These are phyloP conservation scores for Rachicladosporium sp. DNA, from an alignment of 2,329 filamentous ascomycete genomes.

Conservation along the genomic window DNA sequence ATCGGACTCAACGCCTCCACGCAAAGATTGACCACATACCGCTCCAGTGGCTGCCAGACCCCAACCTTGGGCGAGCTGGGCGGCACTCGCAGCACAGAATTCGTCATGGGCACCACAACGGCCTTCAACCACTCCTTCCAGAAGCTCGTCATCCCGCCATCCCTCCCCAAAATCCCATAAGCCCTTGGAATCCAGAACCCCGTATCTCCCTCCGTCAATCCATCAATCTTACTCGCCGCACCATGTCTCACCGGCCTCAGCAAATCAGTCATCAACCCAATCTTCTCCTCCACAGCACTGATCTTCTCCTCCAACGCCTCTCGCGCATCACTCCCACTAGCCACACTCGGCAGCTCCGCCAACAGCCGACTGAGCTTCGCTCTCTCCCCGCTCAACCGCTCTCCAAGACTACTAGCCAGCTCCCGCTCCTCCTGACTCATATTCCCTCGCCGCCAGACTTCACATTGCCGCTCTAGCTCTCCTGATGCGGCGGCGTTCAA, in stretches of 20 bases:
- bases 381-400: conserved; percentile 73
- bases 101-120: conserved; percentile 88
- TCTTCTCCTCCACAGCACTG: conserved; percentile 92
- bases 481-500: conserved; percentile 71
- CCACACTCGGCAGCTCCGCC: conserved; percentile 65
- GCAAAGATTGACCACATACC: conserved; percentile 93
- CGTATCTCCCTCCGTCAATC: conserved; percentile 85
- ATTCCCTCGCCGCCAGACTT: conserved; percentile 44
- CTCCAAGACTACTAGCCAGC: conserved; percentile 78
- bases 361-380: conserved; percentile 82
- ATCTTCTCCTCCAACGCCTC: conserved; percentile 89
- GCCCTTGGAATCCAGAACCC: conserved; percentile 91
- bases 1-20: conserved; percentile 87
- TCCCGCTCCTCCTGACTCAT: conserved; percentile 89
- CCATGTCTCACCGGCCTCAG: conserved; percentile 83
- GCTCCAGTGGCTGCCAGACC: conserved; percentile 89
- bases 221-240: conserved; percentile 93
- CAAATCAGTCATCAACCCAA: conserved; percentile 91
- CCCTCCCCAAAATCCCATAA: conserved; percentile 82
- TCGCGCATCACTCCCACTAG: conserved; percentile 67
- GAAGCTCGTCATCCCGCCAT: conserved; percentile 71
- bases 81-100: conserved; percentile 74
- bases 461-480: conserved; percentile 57
- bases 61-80: conserved; percentile 82
- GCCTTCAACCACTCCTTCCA: conserved; percentile 99